Percentiles rank a stretch among this genome's conserved stretches.
These are phyloP conservation scores for Phylloporus sp. DNA, from an alignment of 768 basidiomycete genomes.

Conservation along the genomic window DNA sequence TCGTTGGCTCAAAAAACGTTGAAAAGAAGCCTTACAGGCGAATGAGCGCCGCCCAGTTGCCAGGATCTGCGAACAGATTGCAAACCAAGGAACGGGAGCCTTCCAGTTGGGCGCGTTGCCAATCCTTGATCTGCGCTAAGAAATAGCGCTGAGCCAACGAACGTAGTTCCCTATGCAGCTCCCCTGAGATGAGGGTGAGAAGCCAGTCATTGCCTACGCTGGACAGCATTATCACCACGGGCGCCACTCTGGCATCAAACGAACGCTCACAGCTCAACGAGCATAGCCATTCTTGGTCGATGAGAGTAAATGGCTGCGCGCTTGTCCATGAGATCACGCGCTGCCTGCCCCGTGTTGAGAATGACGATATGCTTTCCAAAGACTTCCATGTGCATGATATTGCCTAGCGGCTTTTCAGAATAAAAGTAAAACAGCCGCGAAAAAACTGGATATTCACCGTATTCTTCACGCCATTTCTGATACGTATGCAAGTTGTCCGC, in stretches of 20 bases:
- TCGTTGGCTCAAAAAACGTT: no score
- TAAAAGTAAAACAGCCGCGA: not conserved
- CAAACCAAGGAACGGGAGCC: constrained; percentile 1
- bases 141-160: constrained; percentile 11
- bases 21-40: not conserved
- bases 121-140: constrained; percentile 9
- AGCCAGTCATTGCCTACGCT: constrained; percentile 4
- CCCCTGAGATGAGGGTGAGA: constrained; percentile 1
- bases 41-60: constrained; percentile 1
- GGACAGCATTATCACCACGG: not conserved
- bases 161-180: constrained; percentile 7
- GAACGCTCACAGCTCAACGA: not conserved
- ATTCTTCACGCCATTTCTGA: not conserved
- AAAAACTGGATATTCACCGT: not conserved
- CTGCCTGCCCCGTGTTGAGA: not conserved
- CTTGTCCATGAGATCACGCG: constrained; percentile 5
- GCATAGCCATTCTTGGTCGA: constrained; percentile 2
- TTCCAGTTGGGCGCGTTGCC: constrained; percentile 10
- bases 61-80: not conserved
- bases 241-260: not conserved
- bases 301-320: constrained; percentile 1
- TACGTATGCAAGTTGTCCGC: not conserved
- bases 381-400: not conserved
- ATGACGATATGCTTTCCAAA: not conserved
- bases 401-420: not conserved